These are phyloP conservation scores for Drechmeria coniospora DNA, from an alignment of 2,329 filamentous ascomycete species.

Conservation along the genomic window DNA sequence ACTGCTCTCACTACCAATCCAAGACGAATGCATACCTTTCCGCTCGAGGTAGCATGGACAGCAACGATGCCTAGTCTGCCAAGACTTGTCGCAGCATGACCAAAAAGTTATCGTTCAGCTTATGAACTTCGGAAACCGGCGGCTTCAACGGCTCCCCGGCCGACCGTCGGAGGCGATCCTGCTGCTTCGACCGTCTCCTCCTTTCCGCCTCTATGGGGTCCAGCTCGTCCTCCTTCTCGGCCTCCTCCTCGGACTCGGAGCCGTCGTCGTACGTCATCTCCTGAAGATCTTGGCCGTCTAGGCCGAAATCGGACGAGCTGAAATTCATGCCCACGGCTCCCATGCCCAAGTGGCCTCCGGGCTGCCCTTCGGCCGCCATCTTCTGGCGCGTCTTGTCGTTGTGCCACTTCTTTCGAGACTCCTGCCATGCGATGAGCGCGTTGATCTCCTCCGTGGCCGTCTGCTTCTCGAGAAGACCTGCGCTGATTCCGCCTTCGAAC, in stretches of 20 bases:
- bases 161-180: slow-evolving; percentile 63
- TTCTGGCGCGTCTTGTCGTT: slow-evolving; percentile 95
- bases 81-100: slow-evolving; percentile 69
- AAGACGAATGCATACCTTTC: too few relatives aligned
- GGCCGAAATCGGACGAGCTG: slow-evolving; percentile 72
- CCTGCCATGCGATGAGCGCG: slow-evolving; percentile 80
- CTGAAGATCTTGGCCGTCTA: slow-evolving; percentile 73
- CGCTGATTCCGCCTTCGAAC: slow-evolving; percentile 63
- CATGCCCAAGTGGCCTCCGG: slow-evolving; percentile 29
- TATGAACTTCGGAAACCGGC: slow-evolving; percentile 60
- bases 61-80: slow-evolving; percentile 59
- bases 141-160: slow-evolving; percentile 80
- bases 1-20: too few relatives aligned
- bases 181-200: slow-evolving; percentile 57
- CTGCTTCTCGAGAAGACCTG: slow-evolving; percentile 51
- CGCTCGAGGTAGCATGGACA: too few relatives aligned
- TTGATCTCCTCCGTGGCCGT: slow-evolving; percentile 71
- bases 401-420: slow-evolving; percentile 93
- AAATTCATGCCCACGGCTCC: slow-evolving; percentile 48
- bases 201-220: slow-evolving; percentile 84
- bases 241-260: slow-evolving; percentile 48
- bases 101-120: slow-evolving; percentile 66
- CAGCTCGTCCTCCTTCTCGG: slow-evolving; percentile 61
- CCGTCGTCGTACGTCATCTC: slow-evolving; percentile 72
- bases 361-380: slow-evolving; percentile 71